These are phyloP conservation scores for Choanephora cucurbitarum DNA, from an alignment of 371 early-diverging fungal genomes.

Conservation along the genomic window DNA sequence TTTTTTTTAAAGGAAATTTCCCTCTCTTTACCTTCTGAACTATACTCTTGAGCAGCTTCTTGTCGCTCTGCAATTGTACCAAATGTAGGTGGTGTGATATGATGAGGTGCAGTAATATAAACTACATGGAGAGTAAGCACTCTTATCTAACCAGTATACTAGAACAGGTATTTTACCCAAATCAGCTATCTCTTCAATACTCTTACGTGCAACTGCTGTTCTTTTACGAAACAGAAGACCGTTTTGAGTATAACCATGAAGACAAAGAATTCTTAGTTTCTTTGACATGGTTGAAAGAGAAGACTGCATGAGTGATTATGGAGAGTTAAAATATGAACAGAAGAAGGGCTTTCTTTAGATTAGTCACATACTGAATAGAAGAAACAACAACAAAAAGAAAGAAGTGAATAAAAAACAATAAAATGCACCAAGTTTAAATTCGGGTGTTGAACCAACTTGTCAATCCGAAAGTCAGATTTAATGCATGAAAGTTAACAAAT, in stretches of 20 bases:
- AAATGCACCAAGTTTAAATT: no score
- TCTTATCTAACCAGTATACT: background rate
- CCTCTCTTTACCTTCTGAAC: constrained; percentile 31
- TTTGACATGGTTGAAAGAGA: background rate
- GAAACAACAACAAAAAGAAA: no score
- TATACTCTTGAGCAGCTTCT: constrained; percentile 29
- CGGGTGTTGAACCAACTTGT: no score
- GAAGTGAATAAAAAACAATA: no score
- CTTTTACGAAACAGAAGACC: constrained; percentile 56
- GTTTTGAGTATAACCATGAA: constrained; percentile 75
- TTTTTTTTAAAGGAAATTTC: background rate
- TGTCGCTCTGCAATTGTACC: constrained; percentile 38
- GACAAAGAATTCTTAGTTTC: constrained; percentile 56
- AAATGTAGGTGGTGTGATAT: constrained; percentile 42
- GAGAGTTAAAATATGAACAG: no score
- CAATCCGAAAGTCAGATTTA: no score
- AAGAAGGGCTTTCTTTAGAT: no score
- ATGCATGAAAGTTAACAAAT: no score
- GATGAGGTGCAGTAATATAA: constrained; percentile 58
- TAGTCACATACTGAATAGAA: no score
- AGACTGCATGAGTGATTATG: no score
- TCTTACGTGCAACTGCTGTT: constrained; percentile 57
- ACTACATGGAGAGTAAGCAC: constrained; percentile 26
- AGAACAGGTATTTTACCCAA: constrained; percentile 37
- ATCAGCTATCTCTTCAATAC: constrained; percentile 50